Evolutionary conservation across 768 basidiomycete genomes (phyloP).

Genomic region (Phlebiopsis flavidoalba): DNA sequence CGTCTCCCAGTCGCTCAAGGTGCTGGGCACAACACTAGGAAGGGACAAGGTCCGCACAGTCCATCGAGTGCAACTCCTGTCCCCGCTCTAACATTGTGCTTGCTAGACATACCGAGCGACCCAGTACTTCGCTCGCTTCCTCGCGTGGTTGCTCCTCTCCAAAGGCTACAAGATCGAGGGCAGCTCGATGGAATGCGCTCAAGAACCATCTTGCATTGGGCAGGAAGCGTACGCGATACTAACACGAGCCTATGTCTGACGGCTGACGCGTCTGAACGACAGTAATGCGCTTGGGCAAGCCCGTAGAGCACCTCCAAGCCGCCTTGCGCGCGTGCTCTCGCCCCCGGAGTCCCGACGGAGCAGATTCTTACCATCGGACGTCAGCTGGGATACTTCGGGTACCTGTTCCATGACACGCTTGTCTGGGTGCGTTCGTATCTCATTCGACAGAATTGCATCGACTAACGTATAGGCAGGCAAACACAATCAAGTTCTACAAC

Average conservation of each 20-base stretch:
- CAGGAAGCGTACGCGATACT: constrained; percentile 60
- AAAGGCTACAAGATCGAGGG: constrained; percentile 67
- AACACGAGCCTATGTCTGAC: not conserved
- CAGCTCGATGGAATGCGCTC: constrained; percentile 75
- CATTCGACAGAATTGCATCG: no score
- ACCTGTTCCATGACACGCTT: constrained; percentile 76
- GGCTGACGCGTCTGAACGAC: not conserved
- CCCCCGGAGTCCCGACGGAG: constrained; percentile 55
- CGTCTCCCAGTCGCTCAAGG: constrained; percentile 69
- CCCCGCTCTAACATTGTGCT: not conserved
- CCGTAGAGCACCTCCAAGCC: constrained; percentile 88
- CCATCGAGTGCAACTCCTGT: not conserved
- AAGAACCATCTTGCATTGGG: constrained; percentile 81
- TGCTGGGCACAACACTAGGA: constrained; percentile 76
- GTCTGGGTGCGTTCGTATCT: constrained; percentile 63
- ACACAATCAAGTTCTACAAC: constrained; percentile 58
- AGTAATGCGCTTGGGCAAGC: constrained; percentile 95
- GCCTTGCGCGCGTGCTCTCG: constrained; percentile 68
- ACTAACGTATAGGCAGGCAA: constrained; percentile 38
- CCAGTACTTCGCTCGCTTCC: constrained; percentile 88
- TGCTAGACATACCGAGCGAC: constrained; percentile 78
- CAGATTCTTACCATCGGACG: constrained; percentile 74
- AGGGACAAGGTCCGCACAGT: constrained; percentile 75
- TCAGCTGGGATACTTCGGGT: constrained; percentile 87
- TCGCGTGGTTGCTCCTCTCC: constrained; percentile 74